Evolutionary conservation across 352 stramenopile genomes (phyloP).

Genomic region (Globisporangium spinosum): DNA sequence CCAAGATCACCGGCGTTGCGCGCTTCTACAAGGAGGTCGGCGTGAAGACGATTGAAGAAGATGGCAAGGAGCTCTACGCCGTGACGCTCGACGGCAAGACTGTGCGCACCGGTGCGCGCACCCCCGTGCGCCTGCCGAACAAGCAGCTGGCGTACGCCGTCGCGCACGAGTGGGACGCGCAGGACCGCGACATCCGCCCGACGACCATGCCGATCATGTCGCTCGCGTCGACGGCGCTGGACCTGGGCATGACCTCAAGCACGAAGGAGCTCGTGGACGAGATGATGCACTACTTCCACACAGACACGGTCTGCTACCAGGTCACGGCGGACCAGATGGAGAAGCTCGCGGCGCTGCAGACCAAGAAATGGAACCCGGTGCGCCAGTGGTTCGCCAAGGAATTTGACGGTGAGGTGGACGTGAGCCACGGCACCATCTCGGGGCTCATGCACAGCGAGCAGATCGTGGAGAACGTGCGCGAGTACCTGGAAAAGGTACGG

Average conservation of each 20-base stretch:
- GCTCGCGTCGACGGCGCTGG: conserved; percentile 74
- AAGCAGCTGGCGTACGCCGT: conserved; percentile 68
- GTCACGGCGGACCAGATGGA: conserved; percentile 78
- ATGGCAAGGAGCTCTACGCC: conserved; percentile 33
- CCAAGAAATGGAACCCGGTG: conserved; percentile 83
- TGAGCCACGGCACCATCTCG: conserved; percentile 78
- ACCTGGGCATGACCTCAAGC: conserved; percentile 58
- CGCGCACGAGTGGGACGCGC: conserved; percentile 83
- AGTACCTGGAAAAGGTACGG: conserved; percentile 51
- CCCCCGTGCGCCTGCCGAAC: conserved; percentile 56
- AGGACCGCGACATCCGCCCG: conserved; percentile 68
- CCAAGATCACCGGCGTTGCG: conserved; percentile 73
- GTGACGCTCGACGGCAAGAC: conserved; percentile 83
- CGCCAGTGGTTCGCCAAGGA: conserved; percentile 79
- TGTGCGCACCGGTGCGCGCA: conserved; percentile 67
- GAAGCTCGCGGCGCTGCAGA: conserved; percentile 72
- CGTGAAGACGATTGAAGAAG: conserved; percentile 51
- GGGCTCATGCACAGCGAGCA: conserved; percentile 54
- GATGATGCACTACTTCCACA: conserved; percentile 86
- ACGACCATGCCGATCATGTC: conserved; percentile 88
- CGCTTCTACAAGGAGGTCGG: conserved; percentile 84
- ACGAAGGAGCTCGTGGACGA: conserved; percentile 59
- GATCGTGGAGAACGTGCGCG: conserved; percentile 60
- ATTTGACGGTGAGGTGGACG: conserved; percentile 76
- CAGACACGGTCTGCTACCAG: conserved; percentile 88